Evolutionary conservation across 1,284 basidiomycete species (phyloP), one percentile per base, ranked within the genome.

Genomic region (Xanthoconium separans): DNA sequence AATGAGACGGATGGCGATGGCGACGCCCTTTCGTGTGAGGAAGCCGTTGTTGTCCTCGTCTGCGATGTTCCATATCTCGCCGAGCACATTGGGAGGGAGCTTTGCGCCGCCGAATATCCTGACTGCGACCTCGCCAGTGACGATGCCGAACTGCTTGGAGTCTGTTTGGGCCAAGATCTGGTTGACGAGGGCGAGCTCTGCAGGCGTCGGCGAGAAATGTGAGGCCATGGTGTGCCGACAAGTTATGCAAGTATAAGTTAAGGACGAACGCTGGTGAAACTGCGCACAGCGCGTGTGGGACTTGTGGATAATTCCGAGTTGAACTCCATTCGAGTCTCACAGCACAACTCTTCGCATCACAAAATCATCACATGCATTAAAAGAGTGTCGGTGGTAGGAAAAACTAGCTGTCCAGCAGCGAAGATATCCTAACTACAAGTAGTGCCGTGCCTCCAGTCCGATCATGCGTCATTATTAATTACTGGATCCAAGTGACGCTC

Each of bases 1-100:
- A 61, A 99, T 94, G 43, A 99, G 79, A 51, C 97, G 82, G 27
- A 97, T 78, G 10, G 93, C 95, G 57, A 91, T 80, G 43, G 91
- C 87, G 66, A 94, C 90, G 39, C 89, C 90, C 63, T 91, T 93
- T 60, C 82, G 84, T 15, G 93, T 89, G 53, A 99, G 80, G 74
- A 89, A 94, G 4, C 95, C 95, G 58, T 91, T 91, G 77, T 97
- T 95, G 44, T 93, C 89, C 48, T 89, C 87, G 76, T 99, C 97
- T 40, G 95, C 88, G 56, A 98, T 75, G 51, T 79, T 82, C 96
- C 97, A 99, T 63, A 99, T 89, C 75, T 97, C 91, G 41, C 95
- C 94, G 55, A 99, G 85, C 34, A 83, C 79, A n/a, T 80, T 75
- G 9, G 91, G 85, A 30, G 83, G 73, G 52, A 96, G 81, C 63